Conservation (phyloP, 1,139 yeast genomes). For the Candida mesenterica region DNA sequence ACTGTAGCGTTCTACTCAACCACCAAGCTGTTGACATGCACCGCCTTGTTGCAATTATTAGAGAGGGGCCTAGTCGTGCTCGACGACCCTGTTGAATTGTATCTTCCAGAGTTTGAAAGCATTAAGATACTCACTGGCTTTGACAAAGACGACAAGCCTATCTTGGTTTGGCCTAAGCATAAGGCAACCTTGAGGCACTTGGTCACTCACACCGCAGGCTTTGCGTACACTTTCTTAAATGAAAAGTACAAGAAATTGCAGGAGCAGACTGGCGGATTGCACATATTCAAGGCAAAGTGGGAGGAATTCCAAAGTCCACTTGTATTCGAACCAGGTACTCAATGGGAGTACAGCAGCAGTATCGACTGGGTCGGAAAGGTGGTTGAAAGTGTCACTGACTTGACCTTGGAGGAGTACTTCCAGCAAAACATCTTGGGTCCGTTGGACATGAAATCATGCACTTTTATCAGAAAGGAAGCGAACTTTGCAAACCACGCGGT, state of each 20-base stretch:
- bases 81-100: conserved; percentile 20
- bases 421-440: conserved; percentile 42
- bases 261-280: conserved; percentile 24
- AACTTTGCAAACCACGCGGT: conserved; percentile 20
- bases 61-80: conserved; percentile 21
- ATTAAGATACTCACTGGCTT: conserved; percentile 23
- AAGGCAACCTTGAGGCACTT: conserved; percentile 48
- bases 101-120: conserved; percentile 15
- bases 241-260: not conserved
- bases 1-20: conserved; percentile 3
- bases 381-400: conserved; percentile 43
- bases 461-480: no score
- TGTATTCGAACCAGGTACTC: conserved; percentile 51
- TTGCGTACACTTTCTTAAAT: conserved; percentile 40
- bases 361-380: conserved; percentile 55
- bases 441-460: conserved; percentile 46
- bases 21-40: conserved; percentile 19
- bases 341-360: conserved; percentile 51
- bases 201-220: conserved; percentile 52
- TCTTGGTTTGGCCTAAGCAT: conserved; percentile 32
- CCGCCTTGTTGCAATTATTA: conserved; percentile 19
- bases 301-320: conserved; percentile 34
- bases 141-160: conserved; percentile 36
- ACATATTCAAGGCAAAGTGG: conserved; percentile 24
- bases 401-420: conserved; percentile 41